phyloP scores from a whole-genome alignment of 768 basidiomycete genomes.

The Coprinopsis cinerea region DNA sequence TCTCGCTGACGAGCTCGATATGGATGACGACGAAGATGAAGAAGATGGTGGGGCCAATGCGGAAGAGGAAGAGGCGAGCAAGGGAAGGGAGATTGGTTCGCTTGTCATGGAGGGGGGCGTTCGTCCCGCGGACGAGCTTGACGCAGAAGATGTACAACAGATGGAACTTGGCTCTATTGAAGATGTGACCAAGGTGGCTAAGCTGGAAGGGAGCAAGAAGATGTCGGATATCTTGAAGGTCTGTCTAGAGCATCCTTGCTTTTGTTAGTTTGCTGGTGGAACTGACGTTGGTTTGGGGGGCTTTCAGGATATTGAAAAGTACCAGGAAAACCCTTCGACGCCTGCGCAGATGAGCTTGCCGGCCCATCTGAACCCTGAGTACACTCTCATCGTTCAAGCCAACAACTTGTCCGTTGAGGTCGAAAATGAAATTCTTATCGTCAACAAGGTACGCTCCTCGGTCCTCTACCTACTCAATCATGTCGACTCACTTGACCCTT shows the following conservation, averaged over 20 bases:
- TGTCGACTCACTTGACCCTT: constrained; percentile 12
- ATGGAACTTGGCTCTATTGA: constrained; percentile 87
- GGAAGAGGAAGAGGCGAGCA: constrained; percentile 42
- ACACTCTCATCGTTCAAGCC: constrained; percentile 91
- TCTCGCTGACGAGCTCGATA: constrained; percentile 8
- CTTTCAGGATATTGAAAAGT: constrained; percentile 82
- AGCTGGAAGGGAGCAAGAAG: constrained; percentile 79
- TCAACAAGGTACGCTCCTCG: constrained; percentile 70
- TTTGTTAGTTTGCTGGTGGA: neutral
- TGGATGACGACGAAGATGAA: constrained; percentile 45
- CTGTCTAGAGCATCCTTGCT: constrained; percentile 1
- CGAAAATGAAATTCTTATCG: constrained; percentile 95
- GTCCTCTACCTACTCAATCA: constrained; percentile 4
- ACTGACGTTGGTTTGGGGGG: constrained; percentile 1
- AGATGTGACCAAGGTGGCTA: constrained; percentile 85
- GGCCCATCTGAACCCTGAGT: constrained; percentile 90
- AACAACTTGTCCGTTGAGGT: constrained; percentile 98
- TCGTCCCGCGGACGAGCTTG: constrained; percentile 92
- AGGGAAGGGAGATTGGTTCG: constrained; percentile 40
- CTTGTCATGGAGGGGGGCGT: constrained; percentile 84
- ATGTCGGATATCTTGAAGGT: constrained; percentile 87
- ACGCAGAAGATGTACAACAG: constrained; percentile 87
- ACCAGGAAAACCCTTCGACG: constrained; percentile 71
- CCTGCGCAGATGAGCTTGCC: constrained; percentile 73
- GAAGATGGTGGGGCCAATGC: constrained; percentile 49